Evolutionary conservation across 768 basidiomycete genomes (phyloP).

Genomic region (Amyloporia xantha): DNA sequence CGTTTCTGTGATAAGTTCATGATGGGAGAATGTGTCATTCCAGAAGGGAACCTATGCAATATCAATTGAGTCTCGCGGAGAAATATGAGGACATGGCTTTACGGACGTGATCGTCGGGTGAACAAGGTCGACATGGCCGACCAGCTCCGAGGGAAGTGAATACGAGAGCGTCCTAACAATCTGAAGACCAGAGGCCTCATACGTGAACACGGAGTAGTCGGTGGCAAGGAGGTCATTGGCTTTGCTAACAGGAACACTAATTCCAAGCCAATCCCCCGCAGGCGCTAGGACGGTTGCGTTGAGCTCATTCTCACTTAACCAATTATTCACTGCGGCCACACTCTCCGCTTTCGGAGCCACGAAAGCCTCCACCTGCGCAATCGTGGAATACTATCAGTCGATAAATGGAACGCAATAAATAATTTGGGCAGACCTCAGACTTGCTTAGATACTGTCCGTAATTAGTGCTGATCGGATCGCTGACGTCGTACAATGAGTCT

Average conservation of each 20-base stretch:
- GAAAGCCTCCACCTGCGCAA: constrained; percentile 19
- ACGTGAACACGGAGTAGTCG: constrained; percentile 28
- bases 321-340: constrained; percentile 19
- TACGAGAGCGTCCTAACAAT: constrained; percentile 30
- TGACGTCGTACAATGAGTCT: constrained; percentile 29
- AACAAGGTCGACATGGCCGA: constrained; percentile 25
- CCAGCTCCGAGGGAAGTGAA: constrained; percentile 28
- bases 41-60: background rate
- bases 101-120: constrained; percentile 24
- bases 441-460: constrained; percentile 33
- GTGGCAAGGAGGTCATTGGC: constrained; percentile 30
- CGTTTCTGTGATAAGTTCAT: background rate
- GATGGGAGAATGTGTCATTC: background rate
- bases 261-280: constrained; percentile 29
- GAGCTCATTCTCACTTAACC: constrained; percentile 24
- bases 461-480: constrained; percentile 27
- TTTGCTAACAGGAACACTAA: constrained; percentile 23
- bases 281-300: constrained; percentile 18
- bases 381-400: too few relatives aligned
- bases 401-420: too few relatives aligned
- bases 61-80: constrained; percentile 5
- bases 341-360: constrained; percentile 22
- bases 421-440: constrained; percentile 33
- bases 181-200: constrained; percentile 21
- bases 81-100: background rate